These are phyloP conservation scores for Aspergillus hancockii DNA, from an alignment of 495 filamentous ascomycete genomes.

Conservation along the genomic window DNA sequence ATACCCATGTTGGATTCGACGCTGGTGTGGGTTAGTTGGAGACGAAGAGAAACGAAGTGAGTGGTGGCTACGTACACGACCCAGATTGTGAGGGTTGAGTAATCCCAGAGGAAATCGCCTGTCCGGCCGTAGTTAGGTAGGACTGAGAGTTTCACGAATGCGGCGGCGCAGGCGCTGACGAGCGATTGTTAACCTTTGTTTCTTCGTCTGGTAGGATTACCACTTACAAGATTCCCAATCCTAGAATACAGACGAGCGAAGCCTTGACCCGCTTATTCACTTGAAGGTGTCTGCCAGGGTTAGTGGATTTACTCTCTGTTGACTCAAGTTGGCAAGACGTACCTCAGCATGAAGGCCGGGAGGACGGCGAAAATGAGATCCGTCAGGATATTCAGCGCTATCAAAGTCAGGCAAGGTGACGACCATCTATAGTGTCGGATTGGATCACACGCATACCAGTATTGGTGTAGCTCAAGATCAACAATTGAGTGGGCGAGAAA, in stretches of 20 bases:
- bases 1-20: constrained; percentile 44
- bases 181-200: background rate
- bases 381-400: constrained; percentile 42
- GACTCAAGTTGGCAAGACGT: background rate
- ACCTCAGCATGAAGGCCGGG: constrained; percentile 41
- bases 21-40: constrained; percentile 16
- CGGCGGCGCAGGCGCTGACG: constrained; percentile 43
- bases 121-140: constrained; percentile 37
- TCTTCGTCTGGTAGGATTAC: background rate
- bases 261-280: constrained; percentile 42
- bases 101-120: constrained; percentile 50
- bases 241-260: constrained; percentile 42
- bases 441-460: constrained; percentile 19
- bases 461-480: constrained; percentile 38
- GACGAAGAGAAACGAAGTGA: background rate
- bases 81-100: constrained; percentile 28
- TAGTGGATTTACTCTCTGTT: background rate
- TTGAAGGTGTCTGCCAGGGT: constrained; percentile 38
- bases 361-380: constrained; percentile 46
- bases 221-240: constrained; percentile 46
- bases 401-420: constrained; percentile 15
- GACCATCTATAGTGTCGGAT: background rate
- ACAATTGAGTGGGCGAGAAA: constrained; percentile 31
- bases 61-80: constrained; percentile 19
- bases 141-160: constrained; percentile 46